Base-by-base conservation (phyloP, 1,284 basidiomycete species). In the Trichosporon sp. region DNA sequence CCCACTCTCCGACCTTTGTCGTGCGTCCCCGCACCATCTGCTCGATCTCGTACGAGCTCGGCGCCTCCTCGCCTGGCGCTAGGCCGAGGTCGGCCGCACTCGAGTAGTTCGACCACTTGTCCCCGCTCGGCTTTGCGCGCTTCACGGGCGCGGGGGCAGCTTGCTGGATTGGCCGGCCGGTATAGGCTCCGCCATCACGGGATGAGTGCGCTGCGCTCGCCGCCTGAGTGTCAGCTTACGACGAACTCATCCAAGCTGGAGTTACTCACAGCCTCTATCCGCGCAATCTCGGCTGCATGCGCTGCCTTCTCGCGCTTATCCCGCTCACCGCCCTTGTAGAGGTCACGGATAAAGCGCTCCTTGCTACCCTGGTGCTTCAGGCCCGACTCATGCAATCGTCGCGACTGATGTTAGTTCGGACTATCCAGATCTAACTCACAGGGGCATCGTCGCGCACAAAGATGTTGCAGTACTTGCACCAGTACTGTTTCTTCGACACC, bases 251-350 rank as follows among this genome's bases (percentile, higher is more conserved):
- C 4, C 12, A 12, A 11, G 14, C 14, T n/a, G 10, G 59, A 19
- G 10, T 0, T 0, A 73, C 89, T 75, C 72, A 92, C 94, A 85
- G 88, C 89, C 77, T 98, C 93, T 71, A 99, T 91, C 70, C 90
- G 86, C 12, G 87, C 90, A 88, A 98, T 93, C 80, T 97, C 93
- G 73, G 90, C 86, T 77, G 89, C 91, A 84, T 96, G 94, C 78
- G 94, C 91, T 69, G 92, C 92, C 65, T 88, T 87, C 76, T 97
- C 95, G 82, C 91, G 90, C 85, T 93, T 92, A 69, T 90, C 89
- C 85, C 91, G 90, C 85, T 95, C 93, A 4, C 94, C 92, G n/a
- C 90, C 86, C 86, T 96, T 96, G 88, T 99, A 99, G 37, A 98
- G 88, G 56, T 92, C 90, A 56, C 93, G 88, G 68, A 99, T 92